Conservation (phyloP, 2,329 filamentous ascomycete genomes). For the Fusarium tanahbumbuense region DNA sequence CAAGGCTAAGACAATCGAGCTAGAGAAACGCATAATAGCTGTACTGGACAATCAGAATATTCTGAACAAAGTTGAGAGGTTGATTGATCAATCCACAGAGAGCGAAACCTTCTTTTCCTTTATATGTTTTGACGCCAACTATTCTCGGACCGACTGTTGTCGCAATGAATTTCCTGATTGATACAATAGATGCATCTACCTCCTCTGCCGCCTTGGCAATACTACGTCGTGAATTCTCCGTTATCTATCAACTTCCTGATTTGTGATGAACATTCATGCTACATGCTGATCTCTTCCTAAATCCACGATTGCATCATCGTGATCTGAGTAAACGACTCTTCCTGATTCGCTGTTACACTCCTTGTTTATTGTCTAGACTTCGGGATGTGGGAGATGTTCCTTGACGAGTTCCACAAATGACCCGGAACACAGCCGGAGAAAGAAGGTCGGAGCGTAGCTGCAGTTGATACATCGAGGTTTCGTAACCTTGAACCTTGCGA, state of each 20-base stretch:
- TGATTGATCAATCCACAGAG: background rate
- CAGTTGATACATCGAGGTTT: background rate
- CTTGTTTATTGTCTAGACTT: background rate
- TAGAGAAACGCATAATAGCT: background rate
- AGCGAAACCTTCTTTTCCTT: background rate
- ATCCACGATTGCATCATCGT: background rate
- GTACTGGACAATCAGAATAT: background rate
- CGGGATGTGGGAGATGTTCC: conserved; percentile 10
- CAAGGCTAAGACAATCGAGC: background rate
- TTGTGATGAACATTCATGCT: background rate
- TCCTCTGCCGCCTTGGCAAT: conserved; percentile 12
- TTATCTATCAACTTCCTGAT: background rate
- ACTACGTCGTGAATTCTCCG: conserved; percentile 1
- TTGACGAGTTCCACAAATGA: background rate
- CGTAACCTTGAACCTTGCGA: background rate
- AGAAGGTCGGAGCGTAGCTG: background rate
- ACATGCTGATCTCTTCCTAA: background rate
- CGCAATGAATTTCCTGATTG: background rate
- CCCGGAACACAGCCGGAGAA: background rate
- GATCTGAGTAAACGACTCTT: background rate
- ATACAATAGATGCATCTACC: background rate
- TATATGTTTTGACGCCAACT: background rate
- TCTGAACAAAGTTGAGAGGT: background rate
- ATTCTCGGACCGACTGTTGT: background rate
- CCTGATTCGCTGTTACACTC: background rate